Evolutionary conservation across 2,329 filamentous ascomycete species (phyloP).

Genomic region (Thermothelomyces thermophilus): DNA sequence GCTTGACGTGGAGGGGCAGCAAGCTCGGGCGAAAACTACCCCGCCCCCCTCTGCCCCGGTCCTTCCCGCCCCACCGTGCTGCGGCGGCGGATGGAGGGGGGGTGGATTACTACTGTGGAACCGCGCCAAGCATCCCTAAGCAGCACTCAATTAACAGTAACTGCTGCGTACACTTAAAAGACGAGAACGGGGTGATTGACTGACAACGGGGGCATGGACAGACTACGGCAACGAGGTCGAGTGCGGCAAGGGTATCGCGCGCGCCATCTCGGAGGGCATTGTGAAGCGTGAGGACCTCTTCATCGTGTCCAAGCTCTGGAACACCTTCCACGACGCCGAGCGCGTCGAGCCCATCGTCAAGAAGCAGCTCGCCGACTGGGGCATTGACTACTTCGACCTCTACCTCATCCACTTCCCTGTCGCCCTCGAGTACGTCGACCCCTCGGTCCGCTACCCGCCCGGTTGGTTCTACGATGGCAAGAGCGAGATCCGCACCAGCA

Average conservation of each 20-base stretch:
- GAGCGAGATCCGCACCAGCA: slow-evolving; percentile 55
- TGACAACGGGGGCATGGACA: slow-evolving; percentile 30
- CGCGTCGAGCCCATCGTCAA: slow-evolving; percentile 68
- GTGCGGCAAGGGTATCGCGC: slow-evolving; percentile 67
- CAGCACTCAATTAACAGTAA: too few relatives aligned
- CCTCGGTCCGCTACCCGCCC: slow-evolving; percentile 69
- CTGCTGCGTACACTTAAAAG: too few relatives aligned
- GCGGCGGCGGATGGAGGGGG: slow-evolving; percentile 9
- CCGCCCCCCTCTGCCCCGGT: slow-evolving; percentile 20
- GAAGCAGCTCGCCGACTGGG: slow-evolving; percentile 75
- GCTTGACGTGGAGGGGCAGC: slow-evolving; percentile 4
- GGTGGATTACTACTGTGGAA: slow-evolving; percentile 6
- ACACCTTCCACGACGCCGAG: slow-evolving; percentile 79
- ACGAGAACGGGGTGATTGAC: not conserved
- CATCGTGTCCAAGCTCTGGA: slow-evolving; percentile 91
- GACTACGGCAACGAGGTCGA: slow-evolving; percentile 82
- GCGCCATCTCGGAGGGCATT: slow-evolving; percentile 72
- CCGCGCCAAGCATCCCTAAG: not conserved
- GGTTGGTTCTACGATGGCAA: slow-evolving; percentile 65
- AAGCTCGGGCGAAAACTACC: slow-evolving; percentile 14
- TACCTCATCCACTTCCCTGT: slow-evolving; percentile 88
- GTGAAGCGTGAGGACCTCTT: slow-evolving; percentile 84
- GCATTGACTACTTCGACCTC: slow-evolving; percentile 83
- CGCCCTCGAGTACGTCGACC: slow-evolving; percentile 78
- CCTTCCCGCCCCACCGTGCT: slow-evolving; percentile 15